These are phyloP conservation scores for Fusarium azukiicola DNA, from an alignment of 2,329 filamentous ascomycete genomes.

Conservation along the genomic window DNA sequence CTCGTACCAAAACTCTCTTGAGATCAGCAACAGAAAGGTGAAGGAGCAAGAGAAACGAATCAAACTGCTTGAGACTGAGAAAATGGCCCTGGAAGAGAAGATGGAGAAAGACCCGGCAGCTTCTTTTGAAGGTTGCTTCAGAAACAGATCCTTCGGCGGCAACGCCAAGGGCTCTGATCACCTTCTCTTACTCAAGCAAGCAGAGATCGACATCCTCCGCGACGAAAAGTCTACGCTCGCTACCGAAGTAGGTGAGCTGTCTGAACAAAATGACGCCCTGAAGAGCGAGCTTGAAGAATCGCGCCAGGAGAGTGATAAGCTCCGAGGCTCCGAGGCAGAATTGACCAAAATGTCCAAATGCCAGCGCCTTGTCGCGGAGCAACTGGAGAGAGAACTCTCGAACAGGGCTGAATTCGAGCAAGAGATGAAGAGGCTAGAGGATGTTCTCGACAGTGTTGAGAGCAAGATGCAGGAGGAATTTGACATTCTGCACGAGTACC, in stretches of 20 bases:
- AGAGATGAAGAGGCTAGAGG: not conserved
- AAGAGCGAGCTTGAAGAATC: not conserved
- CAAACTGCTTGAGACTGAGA: not conserved
- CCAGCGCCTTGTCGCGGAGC: not conserved
- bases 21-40: not conserved
- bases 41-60: not conserved
- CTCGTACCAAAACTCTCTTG: not conserved
- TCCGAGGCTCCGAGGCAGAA: not conserved
- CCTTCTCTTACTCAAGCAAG: not conserved
- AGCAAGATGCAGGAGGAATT: not conserved
- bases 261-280: not conserved
- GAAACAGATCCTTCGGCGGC: not conserved
- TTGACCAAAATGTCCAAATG: not conserved
- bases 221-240: not conserved
- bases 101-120: not conserved
- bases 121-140: not conserved
- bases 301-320: not conserved
- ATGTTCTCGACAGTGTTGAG: not conserved
- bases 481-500: not conserved
- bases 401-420: not conserved
- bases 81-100: not conserved
- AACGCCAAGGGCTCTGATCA: not conserved
- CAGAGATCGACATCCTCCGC: not conserved
- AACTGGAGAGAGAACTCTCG: not conserved
- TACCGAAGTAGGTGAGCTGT: not conserved